Percentiles rank a stretch among this genome's conserved stretches.
Evolutionary conservation across 305 asterid species (phyloP).

Genomic region (Ilex paraguariensis): DNA sequence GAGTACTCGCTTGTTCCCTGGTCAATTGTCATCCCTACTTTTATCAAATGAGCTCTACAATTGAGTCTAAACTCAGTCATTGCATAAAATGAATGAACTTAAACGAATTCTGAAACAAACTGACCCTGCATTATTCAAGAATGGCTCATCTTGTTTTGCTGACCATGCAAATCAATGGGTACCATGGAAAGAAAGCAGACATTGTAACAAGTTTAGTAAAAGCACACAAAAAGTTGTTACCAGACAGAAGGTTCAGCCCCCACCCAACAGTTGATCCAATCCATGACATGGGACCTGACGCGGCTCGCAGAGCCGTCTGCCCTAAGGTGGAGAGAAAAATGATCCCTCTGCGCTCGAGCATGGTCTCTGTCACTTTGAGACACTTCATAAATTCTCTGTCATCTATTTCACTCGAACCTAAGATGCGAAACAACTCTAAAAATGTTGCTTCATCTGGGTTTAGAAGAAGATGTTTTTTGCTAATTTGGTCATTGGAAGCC

Average conservation of each 20-base stretch:
- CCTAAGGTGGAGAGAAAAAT: conserved; percentile 23
- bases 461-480: conserved; percentile 24
- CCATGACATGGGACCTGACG: conserved; percentile 11
- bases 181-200: conserved; percentile 13
- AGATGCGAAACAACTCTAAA: conserved; percentile 23
- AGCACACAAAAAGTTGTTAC: conserved; percentile 12
- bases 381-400: conserved; percentile 27
- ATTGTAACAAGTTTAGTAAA: conserved; percentile 30
- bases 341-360: conserved; percentile 16
- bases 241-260: conserved; percentile 34
- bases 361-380: conserved; percentile 10
- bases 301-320: conserved; percentile 25
- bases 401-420: conserved; percentile 24
- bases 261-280: conserved; percentile 33
- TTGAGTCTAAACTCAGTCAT: too few species aligned
- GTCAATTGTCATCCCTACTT: too few species aligned
- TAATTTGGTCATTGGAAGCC: conserved; percentile 10
- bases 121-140: too few species aligned
- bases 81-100: too few species aligned
- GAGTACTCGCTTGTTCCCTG: too few species aligned
- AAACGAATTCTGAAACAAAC: too few species aligned
- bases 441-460: conserved; percentile 33
- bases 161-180: too few species aligned
- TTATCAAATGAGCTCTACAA: too few species aligned
- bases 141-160: too few species aligned